phyloP scores from a whole-genome alignment of 148 eudicot species.

The Drosera capensis region DNA sequence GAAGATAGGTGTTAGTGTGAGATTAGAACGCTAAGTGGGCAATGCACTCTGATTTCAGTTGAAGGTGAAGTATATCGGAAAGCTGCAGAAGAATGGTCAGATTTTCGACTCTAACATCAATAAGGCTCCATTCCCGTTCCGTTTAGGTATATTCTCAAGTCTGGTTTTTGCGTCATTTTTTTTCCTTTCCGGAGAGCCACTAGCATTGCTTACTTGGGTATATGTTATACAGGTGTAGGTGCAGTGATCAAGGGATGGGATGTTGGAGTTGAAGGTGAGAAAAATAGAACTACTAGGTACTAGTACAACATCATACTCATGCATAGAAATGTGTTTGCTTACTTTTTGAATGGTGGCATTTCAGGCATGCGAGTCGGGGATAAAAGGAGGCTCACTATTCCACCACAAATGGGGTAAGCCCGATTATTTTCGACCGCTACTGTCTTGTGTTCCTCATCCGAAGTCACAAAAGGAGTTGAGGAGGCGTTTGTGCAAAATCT shows the following conservation, averaged over 20 bases:
- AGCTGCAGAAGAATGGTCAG: constrained; percentile 63
- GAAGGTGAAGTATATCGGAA: constrained; percentile 63
- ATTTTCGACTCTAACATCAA: constrained; percentile 71
- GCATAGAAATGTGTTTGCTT: too few species aligned
- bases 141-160: constrained; percentile 36
- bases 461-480: too few species aligned
- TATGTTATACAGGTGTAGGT: constrained; percentile 53
- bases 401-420: constrained; percentile 94
- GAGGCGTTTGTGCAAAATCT: too few species aligned
- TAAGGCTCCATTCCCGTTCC: constrained; percentile 66
- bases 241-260: constrained; percentile 96
- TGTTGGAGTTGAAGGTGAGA: constrained; percentile 81
- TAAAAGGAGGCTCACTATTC: constrained; percentile 83
- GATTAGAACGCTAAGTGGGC: too few species aligned
- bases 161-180: not conserved
- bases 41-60: constrained; percentile 63
- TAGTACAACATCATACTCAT: too few species aligned
- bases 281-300: too few species aligned
- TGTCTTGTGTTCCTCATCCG: not conserved
- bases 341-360: too few species aligned
- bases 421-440: not conserved
- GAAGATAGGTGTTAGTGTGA: not conserved
- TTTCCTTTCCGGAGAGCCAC: too few species aligned
- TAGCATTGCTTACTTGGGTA: not conserved
- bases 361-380: constrained; percentile 97